These are phyloP conservation scores for Carex kokanica DNA, from an alignment of 176 grass and related monocot genomes.

Conservation along the genomic window DNA sequence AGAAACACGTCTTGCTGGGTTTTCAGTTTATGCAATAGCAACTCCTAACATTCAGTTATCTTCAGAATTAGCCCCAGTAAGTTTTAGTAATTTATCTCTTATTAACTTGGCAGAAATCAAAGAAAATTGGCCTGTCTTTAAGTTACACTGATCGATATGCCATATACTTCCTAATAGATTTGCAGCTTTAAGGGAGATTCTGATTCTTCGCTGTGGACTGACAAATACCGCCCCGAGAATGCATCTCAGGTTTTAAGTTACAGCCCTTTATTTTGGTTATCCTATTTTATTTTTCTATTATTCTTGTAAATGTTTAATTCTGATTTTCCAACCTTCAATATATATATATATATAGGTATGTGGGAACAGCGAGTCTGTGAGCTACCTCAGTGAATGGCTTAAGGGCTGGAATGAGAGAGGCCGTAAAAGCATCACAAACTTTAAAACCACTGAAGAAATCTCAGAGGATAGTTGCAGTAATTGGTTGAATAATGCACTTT, in stretches of 20 bases:
- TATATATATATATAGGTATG: constrained; percentile 68
- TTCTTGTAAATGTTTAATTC: neutral
- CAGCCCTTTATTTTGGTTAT: constrained; percentile 27
- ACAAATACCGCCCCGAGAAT: constrained; percentile 84
- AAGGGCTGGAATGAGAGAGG: constrained; percentile 74
- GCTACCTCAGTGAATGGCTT: constrained; percentile 74
- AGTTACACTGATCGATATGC: neutral
- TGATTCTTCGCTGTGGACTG: constrained; percentile 60
- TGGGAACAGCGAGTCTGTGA: constrained; percentile 64
- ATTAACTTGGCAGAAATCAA: neutral
- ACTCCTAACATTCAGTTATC: neutral
- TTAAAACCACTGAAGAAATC: constrained; percentile 25
- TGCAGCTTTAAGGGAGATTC: constrained; percentile 34
- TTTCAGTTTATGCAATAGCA: constrained; percentile 29
- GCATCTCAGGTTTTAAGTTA: constrained; percentile 57
- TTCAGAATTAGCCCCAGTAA: neutral
- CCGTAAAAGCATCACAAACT: constrained; percentile 35
- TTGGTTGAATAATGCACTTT: constrained; percentile 57
- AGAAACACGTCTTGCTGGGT: constrained; percentile 18
- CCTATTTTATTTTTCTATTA: neutral
- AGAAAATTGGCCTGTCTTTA: neutral
- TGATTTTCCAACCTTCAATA: neutral
- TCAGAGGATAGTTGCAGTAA: constrained; percentile 40
- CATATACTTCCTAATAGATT: neutral
- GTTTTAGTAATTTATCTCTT: constrained; percentile 7